Evolutionary conservation across 2,329 filamentous ascomycete species (phyloP), one percentile per base, ranked within the genome.

Genomic region (Colletotrichum theobromicola): DNA sequence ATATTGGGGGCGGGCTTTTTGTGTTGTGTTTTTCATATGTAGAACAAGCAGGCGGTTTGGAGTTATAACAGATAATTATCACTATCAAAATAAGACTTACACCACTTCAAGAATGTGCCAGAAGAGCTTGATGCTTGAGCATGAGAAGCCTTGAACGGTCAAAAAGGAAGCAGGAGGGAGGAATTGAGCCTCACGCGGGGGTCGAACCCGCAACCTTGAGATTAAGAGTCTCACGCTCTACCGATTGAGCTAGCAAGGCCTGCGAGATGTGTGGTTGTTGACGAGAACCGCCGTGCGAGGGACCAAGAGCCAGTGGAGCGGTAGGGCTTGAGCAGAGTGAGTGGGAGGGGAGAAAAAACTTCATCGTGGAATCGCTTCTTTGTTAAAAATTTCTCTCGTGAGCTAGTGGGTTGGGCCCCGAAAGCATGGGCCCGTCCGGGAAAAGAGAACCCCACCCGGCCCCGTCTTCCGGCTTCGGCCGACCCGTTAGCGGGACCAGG

Each of bases 201-300:
- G 77, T 78, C 77, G 77, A 78, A 78, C 77, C 74, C 74, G 72
- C 72, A 76, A 75, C 74, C 74, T 76, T 76, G 72, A 76, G 74
- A 76, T 76, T 90, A 90, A 90, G 91, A 93, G 91, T 92, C 91
- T 92, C 88, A 93, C 91, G 91, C 91, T 93, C 91, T 93, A 92
- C 90, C 89, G 89, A 91, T 91, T 92, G 90, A 91, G 90, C 90
- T 91, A 92, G 87, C 88, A 75, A 75, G 72, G 72, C 72, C 66
- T 68, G 66, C 66, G 42, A 70, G 37, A 16, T 26, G 5, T 26
- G 5, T 63, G 28, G 4, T 70, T 70, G 21, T 42, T 63, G 67
- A 30, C 7, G 16, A 4, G 8, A 12, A 3, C 2, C 0, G 10
- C 4, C 28, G 37, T 53, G 37, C 8, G 37, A 63, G 16, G 30